Base-by-base conservation (phyloP, 78 protist species). In the Dictyostelium purpureum region DNA sequence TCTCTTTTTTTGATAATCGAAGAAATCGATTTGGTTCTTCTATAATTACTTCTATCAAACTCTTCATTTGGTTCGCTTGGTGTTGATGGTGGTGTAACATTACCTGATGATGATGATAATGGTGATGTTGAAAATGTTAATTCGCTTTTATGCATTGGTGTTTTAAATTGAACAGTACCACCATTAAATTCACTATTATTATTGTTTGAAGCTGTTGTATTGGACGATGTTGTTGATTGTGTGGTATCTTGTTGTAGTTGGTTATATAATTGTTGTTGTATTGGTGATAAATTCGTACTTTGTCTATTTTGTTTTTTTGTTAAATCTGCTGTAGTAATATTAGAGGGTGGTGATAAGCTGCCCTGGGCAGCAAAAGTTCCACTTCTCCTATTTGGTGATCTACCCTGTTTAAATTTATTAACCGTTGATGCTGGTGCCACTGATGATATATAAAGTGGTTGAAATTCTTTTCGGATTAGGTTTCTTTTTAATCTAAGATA, bases 401-500 rank as follows among this genome's bases (percentile, higher is more conserved):
- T 63, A 26, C 5, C 14, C 4, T 28, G n/a, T 63, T 28, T 21
- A 33, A 16, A 19, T 1, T 6, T 4, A 18, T 33, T 14, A 12
- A 42, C 38, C 4, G 35, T 21, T 0, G 35, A 33, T 63, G 31
- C 31, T 24, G 2, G 24, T 56, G 65, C 19, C 19, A 19, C 11
- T 54, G 37, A 18, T 18, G 37, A 18, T 2, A 2, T 52, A 38
- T 69, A 81, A 3, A 81, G 42, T 35, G 89, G 89, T 81, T 69
- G 66, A 67, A 81, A 81, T 2, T 81, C 79, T 52, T 81, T 59
- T 49, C 38, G 79, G 21, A 31, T 81, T 11, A 61, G 51, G 19
- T 81, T 81, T 57, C 89, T 66, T 31, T 81, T 81, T 21, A 81
- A 38, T 69, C 89, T 45, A 18, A 81, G 89, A 54, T 81, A 81